These are phyloP conservation scores for Ceratocystis cubensis DNA, from an alignment of 2,329 filamentous ascomycete genomes.

Conservation along the genomic window DNA sequence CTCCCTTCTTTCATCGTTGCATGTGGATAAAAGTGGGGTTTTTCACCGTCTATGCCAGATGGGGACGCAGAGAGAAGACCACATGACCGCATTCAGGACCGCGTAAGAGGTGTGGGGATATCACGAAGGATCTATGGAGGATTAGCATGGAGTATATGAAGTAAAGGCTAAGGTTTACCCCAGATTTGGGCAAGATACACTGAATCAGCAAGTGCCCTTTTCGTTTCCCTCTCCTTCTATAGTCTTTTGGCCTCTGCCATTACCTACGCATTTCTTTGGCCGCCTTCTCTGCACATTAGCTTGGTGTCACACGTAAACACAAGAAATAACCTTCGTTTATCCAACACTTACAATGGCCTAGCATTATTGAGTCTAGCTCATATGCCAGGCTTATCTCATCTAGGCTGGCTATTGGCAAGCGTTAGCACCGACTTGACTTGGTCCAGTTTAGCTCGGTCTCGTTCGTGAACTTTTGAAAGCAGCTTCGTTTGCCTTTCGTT, in stretches of 20 bases:
- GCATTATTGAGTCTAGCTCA: not conserved
- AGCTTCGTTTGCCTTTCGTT: not conserved
- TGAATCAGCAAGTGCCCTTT: not conserved
- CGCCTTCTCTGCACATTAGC: too few species aligned
- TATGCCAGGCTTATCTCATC: not conserved
- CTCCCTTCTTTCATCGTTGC: not conserved
- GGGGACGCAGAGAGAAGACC: constrained; percentile 6
- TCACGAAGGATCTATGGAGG: not conserved
- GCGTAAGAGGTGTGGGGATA: constrained; percentile 7
- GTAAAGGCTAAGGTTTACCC: constrained; percentile 1
- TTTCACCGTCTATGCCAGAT: not conserved
- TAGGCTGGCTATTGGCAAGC: not conserved
- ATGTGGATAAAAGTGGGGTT: not conserved
- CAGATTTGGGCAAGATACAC: constrained; percentile 4
- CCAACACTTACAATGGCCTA: too few species aligned
- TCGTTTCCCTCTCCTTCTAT: too few species aligned
- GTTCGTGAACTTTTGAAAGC: not conserved
- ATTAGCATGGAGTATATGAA: not conserved
- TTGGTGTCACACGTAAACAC: too few species aligned
- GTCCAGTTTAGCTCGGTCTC: not conserved
- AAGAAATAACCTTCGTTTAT: too few species aligned
- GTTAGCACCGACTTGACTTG: not conserved
- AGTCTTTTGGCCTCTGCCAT: not conserved
- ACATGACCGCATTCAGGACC: constrained; percentile 18
- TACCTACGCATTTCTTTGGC: not conserved